A percentile compares a stretch with the other conserved stretches of the same genome.
Evolutionary conservation across 2,329 filamentous ascomycete species (phyloP).

Genomic region (Arthroderma sp.): DNA sequence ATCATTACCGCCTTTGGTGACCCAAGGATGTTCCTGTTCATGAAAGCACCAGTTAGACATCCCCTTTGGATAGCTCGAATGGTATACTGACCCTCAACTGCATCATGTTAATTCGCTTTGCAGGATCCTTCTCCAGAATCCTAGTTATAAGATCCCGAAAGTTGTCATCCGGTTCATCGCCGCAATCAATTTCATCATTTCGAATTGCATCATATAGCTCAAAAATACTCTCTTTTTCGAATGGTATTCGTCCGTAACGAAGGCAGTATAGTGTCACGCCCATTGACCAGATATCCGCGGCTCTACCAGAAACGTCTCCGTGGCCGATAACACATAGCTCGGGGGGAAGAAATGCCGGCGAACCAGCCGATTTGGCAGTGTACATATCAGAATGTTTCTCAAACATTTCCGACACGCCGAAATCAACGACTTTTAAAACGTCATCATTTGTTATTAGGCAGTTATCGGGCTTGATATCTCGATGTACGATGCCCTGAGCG

Average conservation of each 20-base stretch:
- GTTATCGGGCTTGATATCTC: slow-evolving; percentile 97
- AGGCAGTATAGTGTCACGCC: slow-evolving; percentile 89
- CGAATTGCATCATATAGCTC: slow-evolving; percentile 86
- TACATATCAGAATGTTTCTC: slow-evolving; percentile 77
- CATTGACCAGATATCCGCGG: slow-evolving; percentile 98
- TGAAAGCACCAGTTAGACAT: slow-evolving; percentile 7
- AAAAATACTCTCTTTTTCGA: slow-evolving; percentile 63
- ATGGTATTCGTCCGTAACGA: slow-evolving; percentile 76
- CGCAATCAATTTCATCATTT: slow-evolving; percentile 50
- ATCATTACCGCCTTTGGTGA: slow-evolving; percentile 68
- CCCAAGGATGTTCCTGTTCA: slow-evolving; percentile 74
- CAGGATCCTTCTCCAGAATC: slow-evolving; percentile 73
- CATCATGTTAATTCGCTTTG: slow-evolving; percentile 68
- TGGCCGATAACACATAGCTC: slow-evolving; percentile 82
- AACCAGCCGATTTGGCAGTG: slow-evolving; percentile 84
- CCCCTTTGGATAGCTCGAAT: no score
- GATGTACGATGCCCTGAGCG: slow-evolving; percentile 83
- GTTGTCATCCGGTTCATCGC: slow-evolving; percentile 48
- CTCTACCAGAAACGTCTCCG: slow-evolving; percentile 73
- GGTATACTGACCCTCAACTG: slow-evolving; percentile 65
- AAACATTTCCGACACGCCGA: slow-evolving; percentile 99
- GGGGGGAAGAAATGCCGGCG: slow-evolving; percentile 84
- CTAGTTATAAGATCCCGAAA: slow-evolving; percentile 62
- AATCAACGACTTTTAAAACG: slow-evolving; percentile 93
- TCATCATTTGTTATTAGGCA: slow-evolving; percentile 80